Base-by-base conservation (phyloP, 2,329 filamentous ascomycete genomes). In the Aureobasidium sp. region DNA sequence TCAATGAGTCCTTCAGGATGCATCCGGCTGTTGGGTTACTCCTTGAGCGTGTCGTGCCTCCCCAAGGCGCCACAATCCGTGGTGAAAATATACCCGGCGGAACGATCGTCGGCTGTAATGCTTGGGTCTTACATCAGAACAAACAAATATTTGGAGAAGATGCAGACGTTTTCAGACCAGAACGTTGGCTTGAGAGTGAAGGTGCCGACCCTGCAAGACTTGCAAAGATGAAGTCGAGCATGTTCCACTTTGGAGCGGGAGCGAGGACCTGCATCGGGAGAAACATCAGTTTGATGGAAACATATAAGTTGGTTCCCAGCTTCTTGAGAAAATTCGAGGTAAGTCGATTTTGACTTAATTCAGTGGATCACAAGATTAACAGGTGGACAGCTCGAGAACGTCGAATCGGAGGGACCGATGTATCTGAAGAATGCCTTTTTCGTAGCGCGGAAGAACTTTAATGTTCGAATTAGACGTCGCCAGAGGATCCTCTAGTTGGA, bases 251-350 rank as follows among this genome's bases (percentile, higher is more conserved):
- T 14, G 36, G 87, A 1, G 87, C 87, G 73, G 87, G 87, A 0
- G 81, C 83, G 12, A 75, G 87, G 67, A 89, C 87, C 1, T 90
- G 87, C 67, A 79, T 82, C 53, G 88, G 88, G 1, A 79, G 78
- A 73, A 80, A 80, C 63, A 77, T 81, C 49, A 75, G 73, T 51
- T 63, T 80, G 64, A 62, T 81, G 63, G 79, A 81, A 69, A 76
- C 81, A 8, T 80, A 79, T 65, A 81, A 81, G 70, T 67, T 81
- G 7, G 77, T 81, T 39, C 78, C 78, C 27, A 79, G 76, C 80
- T 74, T 90, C 68, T 71, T 89, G 72, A 76, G 86, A 70, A 78
- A 31, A 5, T 51, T 51, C 27, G 47, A 51, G 22, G 47, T 45
- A 45, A 20, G 42, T 45, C 42, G 22, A 36, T 36, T 36, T 36